Evolutionary conservation across 352 stramenopile species (phyloP).

Genomic region (Bremia lactucae): DNA sequence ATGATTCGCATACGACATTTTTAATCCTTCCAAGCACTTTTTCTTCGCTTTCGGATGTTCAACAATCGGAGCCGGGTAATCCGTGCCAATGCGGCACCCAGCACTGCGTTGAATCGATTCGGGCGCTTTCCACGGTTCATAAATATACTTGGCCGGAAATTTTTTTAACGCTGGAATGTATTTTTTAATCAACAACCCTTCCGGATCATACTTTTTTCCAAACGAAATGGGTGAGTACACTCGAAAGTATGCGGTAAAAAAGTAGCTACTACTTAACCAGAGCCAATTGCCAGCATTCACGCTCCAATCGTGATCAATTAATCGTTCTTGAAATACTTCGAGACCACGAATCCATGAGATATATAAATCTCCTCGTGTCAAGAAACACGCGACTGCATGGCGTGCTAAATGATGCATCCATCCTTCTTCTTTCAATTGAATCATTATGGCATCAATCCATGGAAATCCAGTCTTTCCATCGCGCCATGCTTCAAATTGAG

Average conservation of each 20-base stretch:
- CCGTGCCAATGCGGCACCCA: conserved; percentile 80
- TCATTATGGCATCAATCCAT: conserved; percentile 97
- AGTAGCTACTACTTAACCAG: conserved; percentile 91
- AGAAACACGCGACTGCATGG: conserved; percentile 96
- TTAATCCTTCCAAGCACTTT: conserved; percentile 85
- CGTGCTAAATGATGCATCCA: conserved; percentile 86
- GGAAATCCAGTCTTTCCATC: conserved; percentile 92
- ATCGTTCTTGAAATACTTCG: conserved; percentile 84
- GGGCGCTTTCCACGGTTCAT: conserved; percentile 94
- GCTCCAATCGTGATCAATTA: conserved; percentile 95
- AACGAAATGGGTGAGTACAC: conserved; percentile 91
- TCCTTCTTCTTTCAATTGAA: conserved; percentile 81
- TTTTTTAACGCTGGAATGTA: conserved; percentile 87
- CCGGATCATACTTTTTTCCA: conserved; percentile 92
- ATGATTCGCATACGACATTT: conserved; percentile 69
- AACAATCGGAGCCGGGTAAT: conserved; percentile 93
- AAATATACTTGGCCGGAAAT: conserved; percentile 94
- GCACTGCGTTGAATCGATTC: conserved; percentile 68
- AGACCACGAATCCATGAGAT: conserved; percentile 90
- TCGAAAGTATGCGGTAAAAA: conserved; percentile 96
- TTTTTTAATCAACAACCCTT: conserved; percentile 87
- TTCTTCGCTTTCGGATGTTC: conserved; percentile 86
- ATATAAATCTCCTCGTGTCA: conserved; percentile 94
- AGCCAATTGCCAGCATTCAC: conserved; percentile 98
- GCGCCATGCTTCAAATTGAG: conserved; percentile 90